Conservation (phyloP, 257 asterid genomes). For the Gentiana dahurica region DNA sequence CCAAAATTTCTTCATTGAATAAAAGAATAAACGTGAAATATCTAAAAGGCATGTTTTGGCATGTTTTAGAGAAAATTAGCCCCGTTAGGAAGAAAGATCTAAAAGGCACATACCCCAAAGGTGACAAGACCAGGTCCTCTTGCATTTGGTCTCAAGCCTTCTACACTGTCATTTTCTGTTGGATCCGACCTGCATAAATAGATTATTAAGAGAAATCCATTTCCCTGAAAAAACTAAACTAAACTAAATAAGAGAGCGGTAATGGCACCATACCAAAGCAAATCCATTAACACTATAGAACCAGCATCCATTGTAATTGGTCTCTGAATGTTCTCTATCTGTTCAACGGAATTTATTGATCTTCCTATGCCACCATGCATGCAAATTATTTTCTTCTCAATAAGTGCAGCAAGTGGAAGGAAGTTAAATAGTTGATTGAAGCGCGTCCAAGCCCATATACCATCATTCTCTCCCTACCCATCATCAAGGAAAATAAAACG, state of each 20-base stretch:
- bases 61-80: too few species aligned
- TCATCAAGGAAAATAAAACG: constrained; percentile 14
- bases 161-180: constrained; percentile 94
- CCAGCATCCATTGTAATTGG: constrained; percentile 99
- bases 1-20: too few species aligned
- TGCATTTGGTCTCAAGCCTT: constrained; percentile 98
- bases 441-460: constrained; percentile 99
- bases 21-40: too few species aligned
- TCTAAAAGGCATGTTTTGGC: too few species aligned
- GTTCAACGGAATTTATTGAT: constrained; percentile 85
- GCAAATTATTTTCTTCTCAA: constrained; percentile 96
- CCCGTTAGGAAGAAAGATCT: too few species aligned
- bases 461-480: constrained; percentile 92
- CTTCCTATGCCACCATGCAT: constrained; percentile 99
- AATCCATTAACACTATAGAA: constrained; percentile 88
- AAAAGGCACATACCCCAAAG: constrained; percentile 61
- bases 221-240: background rate
- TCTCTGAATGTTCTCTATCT: constrained; percentile 95
- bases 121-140: constrained; percentile 99
- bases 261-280: constrained; percentile 60
- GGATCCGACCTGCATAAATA: constrained; percentile 82
- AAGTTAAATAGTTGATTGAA: constrained; percentile 90
- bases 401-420: constrained; percentile 94
- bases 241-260: constrained; percentile 5
- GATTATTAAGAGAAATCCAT: constrained; percentile 5